Evolutionary conservation across 1,284 basidiomycete species (phyloP).

Genomic region (Sporisorium exsertum): DNA sequence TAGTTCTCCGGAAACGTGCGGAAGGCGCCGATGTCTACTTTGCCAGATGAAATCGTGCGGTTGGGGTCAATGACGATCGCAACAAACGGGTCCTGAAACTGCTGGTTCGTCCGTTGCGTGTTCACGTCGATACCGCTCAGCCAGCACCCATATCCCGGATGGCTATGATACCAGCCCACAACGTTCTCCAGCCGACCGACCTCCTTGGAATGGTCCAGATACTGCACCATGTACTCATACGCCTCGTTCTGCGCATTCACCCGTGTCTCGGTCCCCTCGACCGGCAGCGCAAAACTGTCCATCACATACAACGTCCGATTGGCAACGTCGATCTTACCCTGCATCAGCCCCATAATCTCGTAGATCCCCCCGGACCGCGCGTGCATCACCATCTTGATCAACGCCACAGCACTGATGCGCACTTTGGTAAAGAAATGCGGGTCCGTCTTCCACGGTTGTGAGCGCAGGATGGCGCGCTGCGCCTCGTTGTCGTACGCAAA

Average conservation of each 20-base stretch:
- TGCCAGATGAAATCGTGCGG: constrained; percentile 95
- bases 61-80: constrained; percentile 98
- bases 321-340: constrained; percentile 89
- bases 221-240: constrained; percentile 98
- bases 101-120: constrained; percentile 94
- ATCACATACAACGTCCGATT: constrained; percentile 82
- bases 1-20: constrained; percentile 87
- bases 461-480: constrained; percentile 78
- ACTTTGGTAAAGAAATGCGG: constrained; percentile 93
- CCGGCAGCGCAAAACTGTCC: constrained; percentile 95
- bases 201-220: constrained; percentile 82
- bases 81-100: constrained; percentile 94
- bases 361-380: constrained; percentile 95
- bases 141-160: constrained; percentile 99
- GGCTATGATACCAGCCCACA: constrained; percentile 99
- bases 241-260: constrained; percentile 97
- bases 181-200: constrained; percentile 86
- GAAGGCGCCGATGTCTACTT: constrained; percentile 98
- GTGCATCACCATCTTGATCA: constrained; percentile 99
- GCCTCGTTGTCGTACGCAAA: constrained; percentile 77
- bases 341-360: constrained; percentile 99
- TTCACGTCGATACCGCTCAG: constrained; percentile 96
- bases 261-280: constrained; percentile 98
- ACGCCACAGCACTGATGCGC: constrained; percentile 91
- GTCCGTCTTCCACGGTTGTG: constrained; percentile 87